Conservation (phyloP, 2,329 filamentous ascomycete genomes). For the Fonsecaea pugnacius region DNA sequence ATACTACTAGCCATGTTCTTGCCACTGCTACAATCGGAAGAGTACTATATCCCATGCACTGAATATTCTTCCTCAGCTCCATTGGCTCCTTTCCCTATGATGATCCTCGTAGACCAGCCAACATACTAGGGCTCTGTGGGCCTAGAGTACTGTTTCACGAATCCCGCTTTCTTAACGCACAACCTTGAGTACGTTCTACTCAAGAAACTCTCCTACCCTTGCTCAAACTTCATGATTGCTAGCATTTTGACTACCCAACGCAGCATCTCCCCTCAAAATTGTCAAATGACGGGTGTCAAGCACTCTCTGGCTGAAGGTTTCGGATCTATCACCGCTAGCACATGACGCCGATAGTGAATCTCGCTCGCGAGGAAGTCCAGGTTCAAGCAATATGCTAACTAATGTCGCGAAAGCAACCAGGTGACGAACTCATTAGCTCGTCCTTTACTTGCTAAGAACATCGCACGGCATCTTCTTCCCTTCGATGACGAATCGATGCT, state of each 20-base stretch:
- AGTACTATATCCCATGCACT: conserved; percentile 9
- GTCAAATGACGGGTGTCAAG: conserved; percentile 21
- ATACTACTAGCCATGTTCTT: conserved; percentile 14
- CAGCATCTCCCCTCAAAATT: conserved; percentile 20
- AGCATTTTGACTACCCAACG: conserved; percentile 14
- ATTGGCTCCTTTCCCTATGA: not conserved
- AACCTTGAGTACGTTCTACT: conserved; percentile 17
- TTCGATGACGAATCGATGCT: conserved; percentile 25
- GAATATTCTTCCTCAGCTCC: not conserved
- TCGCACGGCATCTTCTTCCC: conserved; percentile 22
- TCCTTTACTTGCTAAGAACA: conserved; percentile 19
- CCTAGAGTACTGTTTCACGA: conserved; percentile 12
- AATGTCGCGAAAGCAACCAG: conserved; percentile 16
- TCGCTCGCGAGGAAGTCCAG: conserved; percentile 18
- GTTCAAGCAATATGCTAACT: conserved; percentile 21
- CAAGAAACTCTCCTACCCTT: conserved; percentile 14
- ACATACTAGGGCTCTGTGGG: conserved; percentile 4
- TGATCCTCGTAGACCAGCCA: conserved; percentile 7
- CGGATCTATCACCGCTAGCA: conserved; percentile 20
- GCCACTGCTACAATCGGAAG: conserved; percentile 8
- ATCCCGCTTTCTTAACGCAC: conserved; percentile 12
- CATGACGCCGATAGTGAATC: conserved; percentile 19
- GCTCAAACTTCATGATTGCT: conserved; percentile 16
- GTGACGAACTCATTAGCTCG: conserved; percentile 21
- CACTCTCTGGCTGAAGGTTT: conserved; percentile 21